These are phyloP conservation scores for Angophora floribunda DNA, from an alignment of 345 rosid species.

Conservation along the genomic window DNA sequence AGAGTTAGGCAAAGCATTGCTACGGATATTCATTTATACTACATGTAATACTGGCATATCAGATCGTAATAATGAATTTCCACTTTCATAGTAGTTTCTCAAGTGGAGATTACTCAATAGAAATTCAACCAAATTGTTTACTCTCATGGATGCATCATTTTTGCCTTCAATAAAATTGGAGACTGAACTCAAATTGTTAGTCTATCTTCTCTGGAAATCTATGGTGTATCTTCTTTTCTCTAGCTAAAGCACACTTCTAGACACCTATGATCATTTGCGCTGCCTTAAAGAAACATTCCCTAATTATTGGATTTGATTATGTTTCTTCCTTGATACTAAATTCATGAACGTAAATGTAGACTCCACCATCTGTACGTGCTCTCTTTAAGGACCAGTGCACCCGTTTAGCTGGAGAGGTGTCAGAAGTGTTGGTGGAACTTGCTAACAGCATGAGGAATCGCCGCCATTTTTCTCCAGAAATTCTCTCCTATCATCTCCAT, in stretches of 20 bases:
- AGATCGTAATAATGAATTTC: not conserved
- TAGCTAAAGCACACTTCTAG: not conserved
- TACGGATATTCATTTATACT: not conserved
- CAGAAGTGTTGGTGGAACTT: slow-evolving; percentile 45
- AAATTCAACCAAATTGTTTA: not conserved
- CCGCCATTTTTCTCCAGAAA: slow-evolving; percentile 59
- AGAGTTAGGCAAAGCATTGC: not conserved
- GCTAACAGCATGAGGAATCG: slow-evolving; percentile 44
- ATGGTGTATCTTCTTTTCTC: too few species aligned
- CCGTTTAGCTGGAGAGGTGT: slow-evolving; percentile 48
- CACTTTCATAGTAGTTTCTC: not conserved
- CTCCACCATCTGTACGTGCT: slow-evolving; percentile 47
- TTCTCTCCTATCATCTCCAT: slow-evolving; percentile 61
- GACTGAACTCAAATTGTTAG: not conserved
- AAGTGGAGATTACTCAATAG: not conserved
- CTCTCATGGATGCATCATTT: not conserved
- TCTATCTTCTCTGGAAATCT: not conserved
- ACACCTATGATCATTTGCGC: not conserved
- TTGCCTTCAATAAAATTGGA: not conserved
- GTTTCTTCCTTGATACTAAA: not conserved
- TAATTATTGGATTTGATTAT: not conserved
- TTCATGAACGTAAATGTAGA: slow-evolving; percentile 10
- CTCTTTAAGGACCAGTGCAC: slow-evolving; percentile 66
- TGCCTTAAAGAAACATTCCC: not conserved
- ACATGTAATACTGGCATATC: not conserved